Base-by-base conservation (phyloP, 768 basidiomycete species). In the Termitomyces sp. region DNA sequence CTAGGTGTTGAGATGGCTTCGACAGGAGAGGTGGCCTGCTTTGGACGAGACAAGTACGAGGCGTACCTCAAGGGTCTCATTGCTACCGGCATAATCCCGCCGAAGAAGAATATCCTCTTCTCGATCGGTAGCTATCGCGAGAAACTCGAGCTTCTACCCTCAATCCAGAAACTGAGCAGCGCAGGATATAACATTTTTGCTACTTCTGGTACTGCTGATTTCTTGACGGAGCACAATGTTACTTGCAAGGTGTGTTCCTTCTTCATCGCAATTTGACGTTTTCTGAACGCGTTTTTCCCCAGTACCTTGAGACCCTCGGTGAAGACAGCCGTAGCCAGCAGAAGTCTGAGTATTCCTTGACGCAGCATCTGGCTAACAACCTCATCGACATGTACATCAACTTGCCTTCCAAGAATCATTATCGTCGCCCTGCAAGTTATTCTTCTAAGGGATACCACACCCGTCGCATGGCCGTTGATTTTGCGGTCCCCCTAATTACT, bases 381-480 rank as follows among this genome's bases (percentile, higher is more conserved):
- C 78, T 97, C 66, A 99, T 99, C 70, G 97, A 99, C 75, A 91
- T 98, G 86, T 99, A 98, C 73, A 96, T 99, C 85, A 99, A 99
- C 74, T 78, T 99, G 65, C 97, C 97, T 2, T 98, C 96, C 43
- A 97, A 94, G 77, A 98, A 99, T 74, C 84, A 94, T 70, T 98
- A 93, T 74, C 90, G 97, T 59, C 90, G 97, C 20, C 97, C 97
- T 6, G 95, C 97, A 14, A 95, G 88, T 72, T 99, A 98, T 71
- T 85, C 94, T 55, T 97, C 94, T 72, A 95, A 97, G 70, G 97
- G 97, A 8, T 98, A 98, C 72, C 86, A 87, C 61, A 96, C 95
- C 33, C 91, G 97, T 66, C 90, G 97, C 54, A 95, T 98, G 95
- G 97, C 97, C 6, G 95, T 99, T 63, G 97, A 99, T 73, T 98